These are phyloP conservation scores for Melaleuca alternifolia DNA, from an alignment of 345 rosid genomes.

Conservation along the genomic window DNA sequence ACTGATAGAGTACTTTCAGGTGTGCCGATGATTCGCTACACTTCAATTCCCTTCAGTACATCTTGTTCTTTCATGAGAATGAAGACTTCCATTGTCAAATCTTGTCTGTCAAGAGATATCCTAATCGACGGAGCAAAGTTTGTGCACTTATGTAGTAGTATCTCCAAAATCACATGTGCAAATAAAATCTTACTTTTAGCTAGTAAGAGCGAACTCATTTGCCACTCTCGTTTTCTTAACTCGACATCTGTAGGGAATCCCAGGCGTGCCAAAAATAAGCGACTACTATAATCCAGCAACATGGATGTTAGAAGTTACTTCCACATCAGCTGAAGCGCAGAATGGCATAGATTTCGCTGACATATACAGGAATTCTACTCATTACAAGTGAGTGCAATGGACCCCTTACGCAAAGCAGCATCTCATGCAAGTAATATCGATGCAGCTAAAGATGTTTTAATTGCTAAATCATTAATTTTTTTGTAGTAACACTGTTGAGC, in stretches of 20 bases:
- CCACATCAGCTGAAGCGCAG: conserved; percentile 43
- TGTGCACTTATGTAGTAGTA: neutral
- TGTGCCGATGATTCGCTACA: conserved; percentile 2
- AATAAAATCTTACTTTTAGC: neutral
- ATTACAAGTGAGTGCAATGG: neutral
- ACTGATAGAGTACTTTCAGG: conserved; percentile 69
- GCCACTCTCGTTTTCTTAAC: neutral
- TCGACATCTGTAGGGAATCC: conserved; percentile 22
- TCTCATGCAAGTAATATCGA: neutral
- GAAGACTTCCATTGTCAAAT: neutral
- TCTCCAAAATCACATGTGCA: neutral
- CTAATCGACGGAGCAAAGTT: neutral
- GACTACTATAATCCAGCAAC: conserved; percentile 75
- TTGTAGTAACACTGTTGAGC: conserved; percentile 35
- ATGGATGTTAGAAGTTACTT: conserved; percentile 74
- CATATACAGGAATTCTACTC: conserved; percentile 34
- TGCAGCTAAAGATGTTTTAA: neutral
- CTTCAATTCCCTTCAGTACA: neutral
- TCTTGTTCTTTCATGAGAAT: neutral
- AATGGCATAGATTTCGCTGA: conserved; percentile 50
- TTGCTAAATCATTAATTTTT: neutral
- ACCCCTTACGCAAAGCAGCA: neutral
- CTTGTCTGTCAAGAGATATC: neutral
- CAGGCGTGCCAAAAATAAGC: conserved; percentile 51
- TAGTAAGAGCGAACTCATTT: neutral